Evolutionary conservation across 768 basidiomycete genomes (phyloP), one percentile per base, ranked within the genome.

Genomic region (Rhizopogon vinicolor): DNA sequence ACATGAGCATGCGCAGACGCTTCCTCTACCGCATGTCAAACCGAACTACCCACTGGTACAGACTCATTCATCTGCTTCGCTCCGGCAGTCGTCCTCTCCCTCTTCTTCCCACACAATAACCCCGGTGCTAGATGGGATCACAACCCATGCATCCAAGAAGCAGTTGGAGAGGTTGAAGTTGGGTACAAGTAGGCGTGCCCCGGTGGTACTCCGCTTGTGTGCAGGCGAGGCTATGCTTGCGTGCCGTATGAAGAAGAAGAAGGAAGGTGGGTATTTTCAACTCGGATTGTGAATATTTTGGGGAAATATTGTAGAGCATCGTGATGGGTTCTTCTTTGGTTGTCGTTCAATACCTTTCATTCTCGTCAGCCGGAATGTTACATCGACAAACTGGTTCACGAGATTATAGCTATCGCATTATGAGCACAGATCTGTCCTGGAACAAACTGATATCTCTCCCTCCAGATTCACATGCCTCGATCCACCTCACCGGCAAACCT

Each of bases 391-490:
- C 8, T 10, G 8, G 10, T 33, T 33, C 31, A 9, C 31, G 31
- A 33, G 31, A 33, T 33, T 10, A 33, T 33, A 33, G 7, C 2
- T 3, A 10, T 33, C 31, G 8, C 7, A 10, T 10, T 33, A 33
- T 33, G 31, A 33, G 31, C 7, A 33, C 31, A 8, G 31, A 33
- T 33, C 10, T 10, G 31, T 33, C 19, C 18, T 35, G 16, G 18
- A 14, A 14, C 18, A 9, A 48, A 14, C 39, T 50, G 13, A 44
- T 29, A 8, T 29, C 41, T 4, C 44, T 53, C 1, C 13, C 50
- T 41, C 42, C 1, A 42, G 33, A 41, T 55, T 33, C 9, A 60
- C 51, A 31, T 55, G 19, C 4, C 44, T 0, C 54, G 62, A 51
- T 55, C 51, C 35, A 56, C 57, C 48, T 16, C 51, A 14, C 41